Percentiles rank a stretch among this genome's conserved stretches.
Conservation (phyloP, 108 stramenopile genomes). For the Skeletonema marinoi region DNA sequence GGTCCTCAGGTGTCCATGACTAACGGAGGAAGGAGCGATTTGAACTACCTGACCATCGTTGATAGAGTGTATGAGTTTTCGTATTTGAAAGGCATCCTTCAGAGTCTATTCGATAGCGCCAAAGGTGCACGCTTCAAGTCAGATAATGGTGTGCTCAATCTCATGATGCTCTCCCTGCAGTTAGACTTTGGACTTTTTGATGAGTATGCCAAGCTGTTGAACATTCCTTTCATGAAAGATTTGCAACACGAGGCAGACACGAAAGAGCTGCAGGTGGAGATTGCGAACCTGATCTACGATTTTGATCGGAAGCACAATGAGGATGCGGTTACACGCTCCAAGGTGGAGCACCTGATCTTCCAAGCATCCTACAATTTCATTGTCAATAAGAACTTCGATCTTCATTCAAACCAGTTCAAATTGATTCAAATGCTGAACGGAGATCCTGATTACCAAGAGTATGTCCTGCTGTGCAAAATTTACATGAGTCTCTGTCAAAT, state of each 20-base stretch:
- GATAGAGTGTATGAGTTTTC: conserved; percentile 57
- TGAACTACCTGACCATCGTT: conserved; percentile 25
- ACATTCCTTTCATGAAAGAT: conserved; percentile 55
- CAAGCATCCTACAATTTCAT: conserved; percentile 62
- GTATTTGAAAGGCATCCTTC: conserved; percentile 44
- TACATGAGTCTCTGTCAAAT: conserved; percentile 62
- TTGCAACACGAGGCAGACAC: conserved; percentile 54
- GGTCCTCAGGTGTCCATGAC: conserved; percentile 29
- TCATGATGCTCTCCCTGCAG: conserved; percentile 49
- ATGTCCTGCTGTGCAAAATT: conserved; percentile 57
- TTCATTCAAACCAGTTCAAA: conserved; percentile 46
- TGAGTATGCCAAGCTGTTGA: conserved; percentile 45
- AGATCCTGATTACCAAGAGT: conserved; percentile 56
- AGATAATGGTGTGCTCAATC: conserved; percentile 53
- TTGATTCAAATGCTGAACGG: conserved; percentile 52
- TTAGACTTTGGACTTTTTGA: conserved; percentile 59
- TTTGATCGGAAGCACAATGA: conserved; percentile 48
- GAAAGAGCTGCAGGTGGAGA: conserved; percentile 53
- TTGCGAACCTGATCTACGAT: conserved; percentile 55
- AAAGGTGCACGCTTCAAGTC: conserved; percentile 41
- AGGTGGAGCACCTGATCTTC: conserved; percentile 52
- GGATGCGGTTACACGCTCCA: conserved; percentile 49
- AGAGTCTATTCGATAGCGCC: conserved; percentile 31
- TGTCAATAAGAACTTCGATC: conserved; percentile 52
- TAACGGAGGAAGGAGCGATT: conserved; percentile 4